Evolutionary conservation across 495 filamentous ascomycete genomes (phyloP), one percentile per base, ranked within the genome.

Genomic region (Aspergillus wentii): DNA sequence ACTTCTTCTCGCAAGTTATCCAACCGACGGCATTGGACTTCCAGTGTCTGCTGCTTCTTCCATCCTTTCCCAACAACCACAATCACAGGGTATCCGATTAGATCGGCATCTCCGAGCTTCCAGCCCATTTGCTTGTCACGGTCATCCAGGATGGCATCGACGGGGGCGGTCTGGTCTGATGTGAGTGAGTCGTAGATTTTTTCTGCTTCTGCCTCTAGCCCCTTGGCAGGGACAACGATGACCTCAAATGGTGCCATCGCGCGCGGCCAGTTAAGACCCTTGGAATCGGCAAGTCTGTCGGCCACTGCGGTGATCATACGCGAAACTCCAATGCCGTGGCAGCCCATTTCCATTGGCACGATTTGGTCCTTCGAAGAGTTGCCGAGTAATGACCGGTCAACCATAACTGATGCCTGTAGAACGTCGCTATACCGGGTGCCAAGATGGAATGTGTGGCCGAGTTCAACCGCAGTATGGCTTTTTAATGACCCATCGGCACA

Each of bases 361-460:
- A 57, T 58, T 35, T 60, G 35, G 30, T 57, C 36, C 41, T 53
- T 51, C 38, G 34, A 36, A 22, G 48, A 29, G n/a, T 36, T 42
- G 9, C 47, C 41, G 8, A 59, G 45, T 17, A 52, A 30, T 6
- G 66, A 38, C 5, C 47, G 36, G 25, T 64, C 62, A 5, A 64
- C 53, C 5, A 66, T 59, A 7, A 90, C 72, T 3, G 56, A 69
- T 1, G 86, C 85, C 17, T 75, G 59, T 3, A 97, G 69, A 0
- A 87, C 81, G 14, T 78, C 66, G 20, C 81, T 88, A 63, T 98
- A 98, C 18, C 89, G 76, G 1, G 86, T 91, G 13, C 91, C 90
- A 2, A 98, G 81, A 58, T 91, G 79, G 62, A 98, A 98, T 0
- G 92, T 96, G 57, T 98, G 92, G 8, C 88, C 92, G 0, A 98